Percentiles rank a stretch among this genome's conserved stretches.
Conservation (phyloP, 1,139 yeast genomes). For the Meyerozyma athensensis region DNA sequence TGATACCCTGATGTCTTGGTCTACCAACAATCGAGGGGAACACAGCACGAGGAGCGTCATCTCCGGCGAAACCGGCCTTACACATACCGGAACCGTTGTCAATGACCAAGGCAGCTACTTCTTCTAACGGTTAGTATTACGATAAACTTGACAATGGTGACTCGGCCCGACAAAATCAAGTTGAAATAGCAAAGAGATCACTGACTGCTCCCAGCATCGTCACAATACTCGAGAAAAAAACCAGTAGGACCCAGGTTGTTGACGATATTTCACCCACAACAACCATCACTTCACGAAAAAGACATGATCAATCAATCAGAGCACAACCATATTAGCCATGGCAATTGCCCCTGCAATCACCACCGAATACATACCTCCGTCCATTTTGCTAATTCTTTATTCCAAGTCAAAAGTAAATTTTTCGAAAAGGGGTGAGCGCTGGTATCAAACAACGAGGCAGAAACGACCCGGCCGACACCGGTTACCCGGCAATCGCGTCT, state of each 20-base stretch:
- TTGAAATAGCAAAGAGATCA: no score
- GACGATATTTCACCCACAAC: no score
- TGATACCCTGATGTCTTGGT: constrained; percentile 99
- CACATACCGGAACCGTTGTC: constrained; percentile 99
- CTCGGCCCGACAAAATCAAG: neutral
- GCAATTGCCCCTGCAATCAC: constrained; percentile 4
- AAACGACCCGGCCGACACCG: constrained; percentile 5
- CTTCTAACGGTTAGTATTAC: constrained; percentile 33
- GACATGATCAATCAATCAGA: neutral
- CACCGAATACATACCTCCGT: constrained; percentile 26
- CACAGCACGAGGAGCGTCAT: constrained; percentile 99
- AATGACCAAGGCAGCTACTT: constrained; percentile 77
- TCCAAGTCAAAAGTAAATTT: constrained; percentile 6
- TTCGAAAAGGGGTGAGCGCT: constrained; percentile 8
- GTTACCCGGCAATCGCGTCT: constrained; percentile 10
- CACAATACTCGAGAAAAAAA: no score
- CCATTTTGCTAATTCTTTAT: constrained; percentile 18
- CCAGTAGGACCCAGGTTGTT: no score
- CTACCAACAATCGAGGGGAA: constrained; percentile 99
- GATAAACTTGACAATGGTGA: neutral
- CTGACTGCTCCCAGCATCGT: no score
- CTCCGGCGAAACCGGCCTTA: constrained; percentile 99
- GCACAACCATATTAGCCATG: constrained; percentile 4
- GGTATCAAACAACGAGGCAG: constrained; percentile 11
- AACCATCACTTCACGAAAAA: constrained; percentile 5